Evolutionary conservation across 805 yeast genomes (phyloP), one percentile per base, ranked within the genome.

Genomic region (Cyberlindnera misumaiensis): DNA sequence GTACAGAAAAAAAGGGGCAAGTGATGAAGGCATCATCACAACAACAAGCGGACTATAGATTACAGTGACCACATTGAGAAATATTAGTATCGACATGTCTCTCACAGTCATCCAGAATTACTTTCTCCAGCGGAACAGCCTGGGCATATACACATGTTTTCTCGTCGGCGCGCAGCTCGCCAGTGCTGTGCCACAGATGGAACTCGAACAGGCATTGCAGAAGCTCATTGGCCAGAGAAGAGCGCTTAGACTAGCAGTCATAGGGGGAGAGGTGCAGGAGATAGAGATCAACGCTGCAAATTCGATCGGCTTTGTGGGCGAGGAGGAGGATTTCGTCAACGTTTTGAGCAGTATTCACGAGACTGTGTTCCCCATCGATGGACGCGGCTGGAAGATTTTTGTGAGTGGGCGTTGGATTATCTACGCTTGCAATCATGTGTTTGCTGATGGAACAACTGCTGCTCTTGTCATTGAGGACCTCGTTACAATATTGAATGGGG

Each of bases 391-490:
- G 47, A 40, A 36, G 27, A 9, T 43, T 5, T 24, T 34, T 20
- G 29, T 33, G 9, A 16, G 30, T 5, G 32, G 15, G 12, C 33
- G 32, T 2, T 44, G 47, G 47, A 11, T 44, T 3, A 11, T 44
- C n/a, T 34, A 35, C 31, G 44, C 38, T 2, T 33, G 22, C 22
- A 41, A 44, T 16, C 47, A 44, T 29, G 16, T 39, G 17, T 39
- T 44, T 13, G 25, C 18, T 11, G 47, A 44, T 34, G 47, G 47
- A 1, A 38, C 40, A 5, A 30, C 35, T 16, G 33, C 36, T n/a
- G 38, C 31, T 11, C 9, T 44, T 38, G 38, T 41, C 8, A 16
- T 44, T n/a, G 43, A 44, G 29, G 47, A 44, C 12, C 31, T 44
- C 7, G 7, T 41, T 3, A 11, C 15, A 10, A 28, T 44, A 7